Base-by-base conservation (phyloP, 805 yeast genomes). In the Metschnikowia noctiluminum region DNA sequence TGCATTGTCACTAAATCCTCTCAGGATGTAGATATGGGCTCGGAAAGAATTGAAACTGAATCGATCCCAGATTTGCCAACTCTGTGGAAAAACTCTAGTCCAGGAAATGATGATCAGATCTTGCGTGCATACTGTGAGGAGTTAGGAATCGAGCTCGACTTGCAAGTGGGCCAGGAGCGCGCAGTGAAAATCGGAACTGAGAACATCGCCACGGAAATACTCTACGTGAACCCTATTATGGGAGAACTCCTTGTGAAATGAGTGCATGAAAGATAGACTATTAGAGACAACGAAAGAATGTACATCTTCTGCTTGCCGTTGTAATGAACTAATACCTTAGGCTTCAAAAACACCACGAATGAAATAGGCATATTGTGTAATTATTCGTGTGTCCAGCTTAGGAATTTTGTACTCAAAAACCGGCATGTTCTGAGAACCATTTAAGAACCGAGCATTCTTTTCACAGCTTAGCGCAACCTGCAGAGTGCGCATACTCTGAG, bases 81-180 rank as follows among this genome's bases (percentile, higher is more conserved):
- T 8, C 8, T 40, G 8, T 40, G 35, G 14, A 35, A 16, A 21
- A 39, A 28, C 28, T 16, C 28, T 7, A 40, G 40, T 40, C 38
- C 42, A 7, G 70, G 71, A 11, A 60, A 65, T 9, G 60, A 56
- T 13, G 38, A 52, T 6, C 65, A 62, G 1, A 21, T 49, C 40
- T 69, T 69, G n/a, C 63, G 62, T 36, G 84, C 73, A 0, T 79
- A 68, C 57, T 80, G 85, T 52, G 54, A 62, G 44, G 80, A 79
- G 30, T 60, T 77, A 31, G 77, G 71, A 21, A 55, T 76, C 11
- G 78, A 73, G 46, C 78, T 80, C 16, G 78, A 76, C n/a, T 60
- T 79, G 11, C 36, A 54, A 49, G 47, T 54, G 55, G 38, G 61
- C 53, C 14, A 40, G 10, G 50, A 54, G 12, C 38, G 48, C 8